Evolutionary conservation across 2,329 filamentous ascomycete species (phyloP), one percentile per base, ranked within the genome.

Genomic region (Colletotrichum filicis): DNA sequence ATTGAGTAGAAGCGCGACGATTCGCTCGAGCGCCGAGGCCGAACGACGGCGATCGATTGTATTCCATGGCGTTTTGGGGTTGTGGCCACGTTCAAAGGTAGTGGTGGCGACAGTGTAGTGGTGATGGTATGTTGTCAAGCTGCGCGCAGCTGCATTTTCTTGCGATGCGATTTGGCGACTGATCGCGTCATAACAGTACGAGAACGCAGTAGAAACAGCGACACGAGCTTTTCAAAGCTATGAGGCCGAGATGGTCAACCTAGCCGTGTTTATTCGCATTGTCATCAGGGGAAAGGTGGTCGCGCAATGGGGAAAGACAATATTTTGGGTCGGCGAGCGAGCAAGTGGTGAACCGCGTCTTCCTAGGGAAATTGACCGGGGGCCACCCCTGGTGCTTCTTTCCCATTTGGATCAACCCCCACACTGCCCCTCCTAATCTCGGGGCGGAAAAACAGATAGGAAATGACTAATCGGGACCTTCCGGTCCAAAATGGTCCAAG

Each of bases 21-120:
- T 78, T 80, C 8, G 75, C 22, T 56, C 73, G 77, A 24, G 76
- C 75, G 8, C 75, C 73, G 56, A 76, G 61, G 12, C 68, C 64
- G 35, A 75, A 73, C 35, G 73, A 60, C 42, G 71, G 72, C 26
- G 66, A 52, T 28, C 30, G 66, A 59, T 79, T 75, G 73, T 76
- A 77, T 55, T 80, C 76, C 77, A 80, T 81, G 60, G 57, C 56
- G 66, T 55, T 4, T 53, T 28, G 9, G 24, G 32, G 56, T 55
- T 59, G 65, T 24, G 60, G 42, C 62, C 69, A 66, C 70, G 58
- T 65, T 64, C 49, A 35, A 66, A 26, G 24, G 32, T 60, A n/a
- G 19, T 49, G 57, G 35, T 62, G 52, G 52, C 35, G 49, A 12
- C 16, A 42, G 16, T 42, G 16, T 42, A n/a, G 7, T 49, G 61